These are phyloP conservation scores for Amylocarpus encephaloides DNA, from an alignment of 2,329 filamentous ascomycete genomes.

Conservation along the genomic window DNA sequence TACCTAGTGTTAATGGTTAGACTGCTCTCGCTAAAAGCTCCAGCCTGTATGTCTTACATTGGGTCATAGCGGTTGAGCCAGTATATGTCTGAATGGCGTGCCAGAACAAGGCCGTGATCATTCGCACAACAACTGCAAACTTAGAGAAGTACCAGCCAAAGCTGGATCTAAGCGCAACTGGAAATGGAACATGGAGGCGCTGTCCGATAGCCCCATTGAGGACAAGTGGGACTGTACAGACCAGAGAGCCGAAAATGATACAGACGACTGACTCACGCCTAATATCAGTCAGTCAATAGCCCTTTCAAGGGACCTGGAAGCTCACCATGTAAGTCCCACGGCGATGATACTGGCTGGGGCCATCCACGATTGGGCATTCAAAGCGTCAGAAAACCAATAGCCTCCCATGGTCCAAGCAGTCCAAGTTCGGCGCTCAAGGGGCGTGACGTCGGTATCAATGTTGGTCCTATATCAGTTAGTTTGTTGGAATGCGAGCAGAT, in stretches of 20 bases:
- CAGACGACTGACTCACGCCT: slow-evolving; percentile 24
- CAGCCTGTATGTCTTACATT: slow-evolving; percentile 30
- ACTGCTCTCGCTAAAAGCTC: neutral
- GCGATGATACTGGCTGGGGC: slow-evolving; percentile 41
- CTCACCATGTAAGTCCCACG: slow-evolving; percentile 38
- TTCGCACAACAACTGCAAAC: slow-evolving; percentile 35
- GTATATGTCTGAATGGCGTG: slow-evolving; percentile 28
- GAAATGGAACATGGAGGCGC: slow-evolving; percentile 40
- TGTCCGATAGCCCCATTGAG: slow-evolving; percentile 43
- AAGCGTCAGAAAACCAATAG: slow-evolving; percentile 41
- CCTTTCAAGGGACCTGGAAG: neutral
- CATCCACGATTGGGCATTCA: slow-evolving; percentile 41
- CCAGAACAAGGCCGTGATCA: slow-evolving; percentile 28
- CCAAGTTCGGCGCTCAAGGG: slow-evolving; percentile 40
- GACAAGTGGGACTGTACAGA: slow-evolving; percentile 43
- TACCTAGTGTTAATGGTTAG: neutral
- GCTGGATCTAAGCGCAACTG: slow-evolving; percentile 37
- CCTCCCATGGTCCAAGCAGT: slow-evolving; percentile 36
- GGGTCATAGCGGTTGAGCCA: slow-evolving; percentile 33
- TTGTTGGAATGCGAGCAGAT: neutral
- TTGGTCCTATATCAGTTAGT: slow-evolving; percentile 33
- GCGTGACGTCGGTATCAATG: slow-evolving; percentile 40
- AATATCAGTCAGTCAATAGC: neutral
- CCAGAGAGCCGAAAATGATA: slow-evolving; percentile 54
- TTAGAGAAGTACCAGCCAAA: slow-evolving; percentile 41